A percentile compares a stretch with the other conserved stretches of the same genome.
phyloP scores from a whole-genome alignment of 2,329 filamentous ascomycete species.

The Pseudocercospora musae region DNA sequence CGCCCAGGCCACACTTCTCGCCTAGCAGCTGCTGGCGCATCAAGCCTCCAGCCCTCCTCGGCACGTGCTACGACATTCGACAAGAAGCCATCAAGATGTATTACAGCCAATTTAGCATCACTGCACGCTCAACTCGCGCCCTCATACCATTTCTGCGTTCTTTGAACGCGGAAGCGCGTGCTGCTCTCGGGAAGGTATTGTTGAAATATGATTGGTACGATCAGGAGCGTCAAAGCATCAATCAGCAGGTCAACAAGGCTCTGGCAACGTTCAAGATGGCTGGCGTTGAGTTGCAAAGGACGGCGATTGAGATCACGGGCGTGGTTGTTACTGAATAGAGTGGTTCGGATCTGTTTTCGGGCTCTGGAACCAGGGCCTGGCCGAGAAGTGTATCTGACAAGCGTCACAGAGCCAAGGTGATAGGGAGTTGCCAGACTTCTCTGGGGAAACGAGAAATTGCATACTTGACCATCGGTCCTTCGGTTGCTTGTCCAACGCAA shows the following conservation, averaged over 20 bases:
- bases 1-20: background rate
- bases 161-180: background rate
- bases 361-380: background rate
- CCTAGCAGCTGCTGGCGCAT: background rate
- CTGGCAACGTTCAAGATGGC: background rate
- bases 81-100: slow-evolving; percentile 11
- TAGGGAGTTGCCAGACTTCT: background rate
- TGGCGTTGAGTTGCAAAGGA: background rate
- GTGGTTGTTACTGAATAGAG: background rate
- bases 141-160: background rate
- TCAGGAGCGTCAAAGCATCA: background rate
- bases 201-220: background rate
- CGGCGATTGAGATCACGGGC: background rate
- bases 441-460: too few relatives aligned
- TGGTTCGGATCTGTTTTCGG: background rate
- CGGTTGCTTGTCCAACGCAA: background rate
- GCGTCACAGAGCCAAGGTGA: background rate
- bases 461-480: background rate
- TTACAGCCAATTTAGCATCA: background rate
- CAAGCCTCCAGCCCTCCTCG: slow-evolving; percentile 4
- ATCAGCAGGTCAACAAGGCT: background rate
- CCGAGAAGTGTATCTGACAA: background rate
- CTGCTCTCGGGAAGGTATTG: background rate
- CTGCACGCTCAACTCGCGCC: background rate
- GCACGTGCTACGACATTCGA: slow-evolving; percentile 10